Evolutionary conservation across 1,284 basidiomycete genomes (phyloP).

Genomic region (Melampsora americana): DNA sequence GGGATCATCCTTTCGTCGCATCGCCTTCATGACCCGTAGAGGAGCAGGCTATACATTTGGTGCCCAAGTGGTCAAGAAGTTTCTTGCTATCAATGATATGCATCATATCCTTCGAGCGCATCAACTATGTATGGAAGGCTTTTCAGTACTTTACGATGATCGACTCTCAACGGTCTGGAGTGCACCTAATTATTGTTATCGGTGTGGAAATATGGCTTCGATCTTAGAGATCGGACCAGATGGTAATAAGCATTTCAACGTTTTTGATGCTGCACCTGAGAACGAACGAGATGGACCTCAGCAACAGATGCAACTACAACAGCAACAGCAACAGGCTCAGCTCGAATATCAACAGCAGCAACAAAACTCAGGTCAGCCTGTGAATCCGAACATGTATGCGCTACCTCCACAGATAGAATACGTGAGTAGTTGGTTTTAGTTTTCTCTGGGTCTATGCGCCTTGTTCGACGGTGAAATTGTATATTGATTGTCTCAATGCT

Average conservation of each 20-base stretch:
- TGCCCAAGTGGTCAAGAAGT: slow-evolving; percentile 96
- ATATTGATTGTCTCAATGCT: too few relatives aligned
- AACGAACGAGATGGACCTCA: slow-evolving; percentile 65
- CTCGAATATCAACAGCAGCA: slow-evolving; percentile 45
- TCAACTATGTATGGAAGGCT: slow-evolving; percentile 99
- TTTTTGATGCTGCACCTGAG: slow-evolving; percentile 96
- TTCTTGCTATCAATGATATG: slow-evolving; percentile 90
- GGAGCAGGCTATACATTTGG: slow-evolving; percentile 99
- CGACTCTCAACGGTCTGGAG: slow-evolving; percentile 97
- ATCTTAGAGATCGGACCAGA: slow-evolving; percentile 94
- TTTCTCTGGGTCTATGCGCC: too few relatives aligned
- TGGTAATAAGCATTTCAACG: slow-evolving; percentile 88
- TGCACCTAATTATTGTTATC: slow-evolving; percentile 96
- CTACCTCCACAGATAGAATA: slow-evolving; percentile 41
- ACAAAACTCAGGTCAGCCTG: slow-evolving; percentile 20
- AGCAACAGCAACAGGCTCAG: slow-evolving; percentile 45
- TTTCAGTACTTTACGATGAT: slow-evolving; percentile 87
- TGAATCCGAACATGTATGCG: slow-evolving; percentile 24
- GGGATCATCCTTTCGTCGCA: slow-evolving; percentile 25
- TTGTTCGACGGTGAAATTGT: too few relatives aligned
- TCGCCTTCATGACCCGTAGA: slow-evolving; percentile 57
- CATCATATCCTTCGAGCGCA: slow-evolving; percentile 95
- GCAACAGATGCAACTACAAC: slow-evolving; percentile 44
- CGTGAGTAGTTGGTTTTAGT: slow-evolving; percentile 2
- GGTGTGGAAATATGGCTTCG: slow-evolving; percentile 94